A percentile compares a stretch with the other conserved stretches of the same genome.
These are phyloP conservation scores for Venturia pyrina DNA, from an alignment of 2,329 filamentous ascomycete genomes.

Conservation along the genomic window DNA sequence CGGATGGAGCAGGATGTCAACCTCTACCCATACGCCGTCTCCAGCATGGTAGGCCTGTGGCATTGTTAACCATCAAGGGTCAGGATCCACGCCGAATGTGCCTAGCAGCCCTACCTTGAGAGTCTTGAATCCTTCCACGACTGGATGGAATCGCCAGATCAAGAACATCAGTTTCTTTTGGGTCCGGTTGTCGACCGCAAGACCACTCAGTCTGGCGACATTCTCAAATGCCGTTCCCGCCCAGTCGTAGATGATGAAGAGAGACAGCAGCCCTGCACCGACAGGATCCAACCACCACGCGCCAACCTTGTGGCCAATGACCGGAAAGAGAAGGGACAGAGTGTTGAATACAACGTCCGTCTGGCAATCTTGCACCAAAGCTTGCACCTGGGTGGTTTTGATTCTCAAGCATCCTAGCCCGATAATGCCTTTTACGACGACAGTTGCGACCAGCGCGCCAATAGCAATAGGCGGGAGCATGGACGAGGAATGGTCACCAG, in stretches of 20 bases:
- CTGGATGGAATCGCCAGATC: slow-evolving; percentile 45
- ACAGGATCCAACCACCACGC: slow-evolving; percentile 60
- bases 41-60: slow-evolving; percentile 47
- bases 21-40: slow-evolving; percentile 53
- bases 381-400: slow-evolving; percentile 55
- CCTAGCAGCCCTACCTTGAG: slow-evolving; percentile 27
- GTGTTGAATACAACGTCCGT: slow-evolving; percentile 57
- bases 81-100: slow-evolving; percentile 25
- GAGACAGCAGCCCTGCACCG: slow-evolving; percentile 51
- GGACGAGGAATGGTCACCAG: slow-evolving; percentile 38
- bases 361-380: slow-evolving; percentile 53
- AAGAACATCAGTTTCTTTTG: slow-evolving; percentile 50
- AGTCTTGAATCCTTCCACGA: slow-evolving; percentile 45
- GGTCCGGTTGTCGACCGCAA: slow-evolving; percentile 42
- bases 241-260: slow-evolving; percentile 64
- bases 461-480: slow-evolving; percentile 44
- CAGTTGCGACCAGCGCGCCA: slow-evolving; percentile 46
- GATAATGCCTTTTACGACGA: slow-evolving; percentile 50
- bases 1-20: slow-evolving; percentile 48
- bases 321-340: slow-evolving; percentile 50
- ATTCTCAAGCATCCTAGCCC: slow-evolving; percentile 49
- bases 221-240: slow-evolving; percentile 51
- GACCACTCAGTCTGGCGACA: slow-evolving; percentile 48
- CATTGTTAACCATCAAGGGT: slow-evolving; percentile 17
- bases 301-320: slow-evolving; percentile 47